Conservation (phyloP, 1,284 basidiomycete species). For the Tylopilus sp. region DNA sequence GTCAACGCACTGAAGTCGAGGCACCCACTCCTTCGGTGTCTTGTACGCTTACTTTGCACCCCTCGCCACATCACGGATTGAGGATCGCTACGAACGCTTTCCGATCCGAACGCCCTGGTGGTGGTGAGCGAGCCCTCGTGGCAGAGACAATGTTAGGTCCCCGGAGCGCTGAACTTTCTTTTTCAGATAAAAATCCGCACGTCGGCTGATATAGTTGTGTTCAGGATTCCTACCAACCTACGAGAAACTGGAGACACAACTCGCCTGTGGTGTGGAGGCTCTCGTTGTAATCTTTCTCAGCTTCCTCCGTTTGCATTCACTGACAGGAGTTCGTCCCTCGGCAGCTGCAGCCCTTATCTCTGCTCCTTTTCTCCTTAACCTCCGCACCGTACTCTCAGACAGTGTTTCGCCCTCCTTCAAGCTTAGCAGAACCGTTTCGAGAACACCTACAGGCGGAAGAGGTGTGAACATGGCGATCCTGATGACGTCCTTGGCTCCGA, state of each 20-base stretch:
- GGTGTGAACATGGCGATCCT: constrained; percentile 20
- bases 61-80: neutral
- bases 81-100: neutral
- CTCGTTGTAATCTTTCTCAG: constrained; percentile 16
- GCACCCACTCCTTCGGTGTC: constrained; percentile 19
- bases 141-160: neutral
- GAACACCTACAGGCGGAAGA: constrained; percentile 20
- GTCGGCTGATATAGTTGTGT: neutral
- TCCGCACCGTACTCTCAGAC: constrained; percentile 28
- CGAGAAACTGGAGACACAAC: constrained; percentile 1
- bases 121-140: neutral
- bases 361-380: constrained; percentile 25
- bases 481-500: constrained; percentile 11
- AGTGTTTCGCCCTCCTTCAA: constrained; percentile 25
- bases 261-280: constrained; percentile 11
- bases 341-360: constrained; percentile 21
- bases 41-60: constrained; percentile 10
- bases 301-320: constrained; percentile 24
- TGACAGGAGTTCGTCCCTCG: constrained; percentile 24
- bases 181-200: neutral
- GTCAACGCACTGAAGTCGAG: constrained; percentile 9
- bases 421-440: constrained; percentile 22
- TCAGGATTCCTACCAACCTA: neutral
- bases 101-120: neutral
- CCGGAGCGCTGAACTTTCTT: neutral